A percentile compares a stretch with the other conserved stretches of the same genome.
These are phyloP conservation scores for Hypoxylon sp. DNA, from an alignment of 2,329 filamentous ascomycete genomes.

Conservation along the genomic window DNA sequence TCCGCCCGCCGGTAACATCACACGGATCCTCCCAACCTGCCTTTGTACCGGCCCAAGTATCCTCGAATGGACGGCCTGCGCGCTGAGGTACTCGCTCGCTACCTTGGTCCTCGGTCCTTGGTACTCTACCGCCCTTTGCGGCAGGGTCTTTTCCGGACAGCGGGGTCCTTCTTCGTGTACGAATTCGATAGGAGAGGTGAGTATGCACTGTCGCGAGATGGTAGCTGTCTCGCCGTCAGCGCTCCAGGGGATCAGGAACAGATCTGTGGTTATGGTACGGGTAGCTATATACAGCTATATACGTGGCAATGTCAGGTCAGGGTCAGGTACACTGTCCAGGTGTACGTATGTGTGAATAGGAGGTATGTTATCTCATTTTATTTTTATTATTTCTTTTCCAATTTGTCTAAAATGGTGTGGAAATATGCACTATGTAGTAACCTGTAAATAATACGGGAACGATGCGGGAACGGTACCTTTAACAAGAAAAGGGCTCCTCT, in stretches of 20 bases:
- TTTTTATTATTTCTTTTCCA: neutral
- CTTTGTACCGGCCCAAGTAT: slow-evolving; percentile 3
- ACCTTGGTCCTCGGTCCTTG: neutral
- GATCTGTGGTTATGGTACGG: slow-evolving; percentile 7
- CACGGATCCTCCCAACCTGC: neutral
- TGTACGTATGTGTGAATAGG: neutral
- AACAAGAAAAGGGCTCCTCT: neutral
- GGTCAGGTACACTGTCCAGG: neutral
- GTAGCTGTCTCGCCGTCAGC: neutral
- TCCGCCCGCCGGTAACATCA: slow-evolving; percentile 19
- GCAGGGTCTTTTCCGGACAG: slow-evolving; percentile 18
- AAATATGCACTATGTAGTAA: no score
- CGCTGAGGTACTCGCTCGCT: slow-evolving; percentile 14
- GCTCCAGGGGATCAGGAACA: neutral
- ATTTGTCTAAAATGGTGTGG: no score
- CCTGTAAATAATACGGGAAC: neutral
- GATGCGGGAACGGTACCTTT: neutral
- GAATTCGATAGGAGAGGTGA: slow-evolving; percentile 35
- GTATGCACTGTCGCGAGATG: slow-evolving; percentile 18
- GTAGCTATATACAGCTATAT: slow-evolving; percentile 3
- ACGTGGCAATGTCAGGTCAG: slow-evolving; percentile 6
- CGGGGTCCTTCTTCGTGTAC: slow-evolving; percentile 34
- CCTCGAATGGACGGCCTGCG: neutral
- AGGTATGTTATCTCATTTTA: neutral
- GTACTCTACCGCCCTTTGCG: no score